Evolutionary conservation across 164 flowering plant species (phyloP).

Genomic region (Dillenia suffruticosa): DNA sequence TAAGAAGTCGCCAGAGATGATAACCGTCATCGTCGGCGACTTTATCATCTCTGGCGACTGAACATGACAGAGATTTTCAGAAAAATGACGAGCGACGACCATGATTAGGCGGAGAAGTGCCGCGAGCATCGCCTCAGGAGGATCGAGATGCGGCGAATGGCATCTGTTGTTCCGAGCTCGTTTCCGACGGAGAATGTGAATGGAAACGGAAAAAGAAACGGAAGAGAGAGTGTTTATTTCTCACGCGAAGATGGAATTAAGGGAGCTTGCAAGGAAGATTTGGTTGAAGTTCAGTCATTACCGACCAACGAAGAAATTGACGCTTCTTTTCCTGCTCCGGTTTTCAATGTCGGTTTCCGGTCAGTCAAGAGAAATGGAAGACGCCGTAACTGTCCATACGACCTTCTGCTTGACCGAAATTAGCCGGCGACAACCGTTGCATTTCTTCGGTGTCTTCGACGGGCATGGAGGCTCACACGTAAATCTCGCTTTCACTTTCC

Average conservation of each 20-base stretch:
- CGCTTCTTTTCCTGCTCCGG: constrained; percentile 6
- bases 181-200: neutral
- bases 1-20: neutral
- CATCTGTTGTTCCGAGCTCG: neutral
- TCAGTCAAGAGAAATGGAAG: constrained; percentile 47
- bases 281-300: neutral
- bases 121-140: constrained; percentile 34
- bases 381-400: constrained; percentile 24
- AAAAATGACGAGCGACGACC: constrained; percentile 19
- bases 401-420: constrained; percentile 26
- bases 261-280: constrained; percentile 11
- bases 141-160: constrained; percentile 27
- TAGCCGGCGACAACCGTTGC: constrained; percentile 19
- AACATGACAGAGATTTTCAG: constrained; percentile 9
- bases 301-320: constrained; percentile 9
- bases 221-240: constrained; percentile 1
- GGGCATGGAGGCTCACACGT: constrained; percentile 68
- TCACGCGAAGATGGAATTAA: constrained; percentile 8
- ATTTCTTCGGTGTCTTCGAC: constrained; percentile 57
- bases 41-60: neutral
- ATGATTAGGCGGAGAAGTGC: constrained; percentile 23
- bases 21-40: neutral
- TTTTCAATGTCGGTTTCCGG: constrained; percentile 37
- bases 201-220: constrained; percentile 6
- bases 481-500: constrained; percentile 1